Evolutionary conservation across 1,139 yeast species (phyloP), one percentile per base, ranked within the genome.

Genomic region (Debaryomyces udenii): DNA sequence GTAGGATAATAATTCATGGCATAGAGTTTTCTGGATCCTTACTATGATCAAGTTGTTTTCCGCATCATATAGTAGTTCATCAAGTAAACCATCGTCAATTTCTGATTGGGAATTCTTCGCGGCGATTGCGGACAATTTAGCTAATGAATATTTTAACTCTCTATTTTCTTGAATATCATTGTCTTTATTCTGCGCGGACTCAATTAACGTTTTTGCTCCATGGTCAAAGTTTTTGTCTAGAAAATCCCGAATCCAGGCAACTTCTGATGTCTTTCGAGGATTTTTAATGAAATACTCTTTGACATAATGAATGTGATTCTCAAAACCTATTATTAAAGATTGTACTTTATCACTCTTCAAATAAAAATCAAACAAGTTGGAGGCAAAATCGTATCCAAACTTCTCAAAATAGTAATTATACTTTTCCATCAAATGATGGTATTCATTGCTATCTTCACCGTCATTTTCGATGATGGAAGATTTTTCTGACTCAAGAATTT

Each of bases 231-330:
- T 69, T 3, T 65, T 69, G 47, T 75, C 79, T 28, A 78, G 57
- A 14, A 88, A 60, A 43, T 84, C 78, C 44, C 80, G 74, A 28
- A 89, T 83, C 97, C 97, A 90, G 1, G 90, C 75, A 35, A 88
- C 74, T 32, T 74, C 66, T 3, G 80, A 77, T 38, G 81, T 78
- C 43, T 74, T 70, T 5, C 70, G 58, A 29, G 74, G 68, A 39
- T 68, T 66, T 27, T 71, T 69, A 3, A 60, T 52, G 44, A 89
- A 76, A 54, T 81, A 90, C 46, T 63, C 61, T 24, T 75, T 68
- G 42, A 88, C 63, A 50, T 66, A 77, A 3, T 63, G 60, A 29
- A 75, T 68, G 50, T 80, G 78, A 31, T 76, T 72, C 9, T 81
- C 78, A 56, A 84, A 85, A 27, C 76, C 80, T 13, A 75, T 65